Conservation (phyloP, 352 stramenopile genomes). For the Phytophthora cactorum region DNA sequence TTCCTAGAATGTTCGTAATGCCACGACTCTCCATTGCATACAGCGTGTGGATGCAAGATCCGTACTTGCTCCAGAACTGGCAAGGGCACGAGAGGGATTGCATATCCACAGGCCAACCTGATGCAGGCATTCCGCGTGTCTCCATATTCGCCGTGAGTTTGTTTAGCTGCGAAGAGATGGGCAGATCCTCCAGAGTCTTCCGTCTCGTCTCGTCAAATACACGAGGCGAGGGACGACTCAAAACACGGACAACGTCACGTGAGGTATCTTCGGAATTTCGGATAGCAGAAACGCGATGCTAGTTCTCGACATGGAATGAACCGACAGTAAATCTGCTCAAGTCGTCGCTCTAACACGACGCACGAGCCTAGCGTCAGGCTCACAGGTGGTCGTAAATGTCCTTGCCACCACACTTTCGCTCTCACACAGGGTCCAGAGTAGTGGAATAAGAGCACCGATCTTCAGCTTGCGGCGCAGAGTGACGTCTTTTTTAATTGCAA, state of each 20-base stretch:
- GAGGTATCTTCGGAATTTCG: background rate
- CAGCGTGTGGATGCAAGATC: background rate
- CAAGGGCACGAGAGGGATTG: background rate
- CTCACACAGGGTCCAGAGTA: background rate
- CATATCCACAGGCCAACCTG: background rate
- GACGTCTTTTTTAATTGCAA: slow-evolving; percentile 26
- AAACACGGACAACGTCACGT: background rate
- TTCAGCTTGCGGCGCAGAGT: slow-evolving; percentile 11
- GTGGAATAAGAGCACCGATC: slow-evolving; percentile 2
- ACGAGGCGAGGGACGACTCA: background rate
- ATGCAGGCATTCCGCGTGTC: background rate
- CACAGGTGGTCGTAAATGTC: background rate
- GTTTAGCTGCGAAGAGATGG: background rate
- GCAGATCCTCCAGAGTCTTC: background rate
- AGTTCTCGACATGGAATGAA: background rate
- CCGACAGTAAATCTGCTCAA: background rate
- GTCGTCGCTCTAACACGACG: background rate
- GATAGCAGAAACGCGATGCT: slow-evolving; percentile 11
- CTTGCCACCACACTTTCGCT: background rate
- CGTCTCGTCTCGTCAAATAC: background rate
- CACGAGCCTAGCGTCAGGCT: background rate
- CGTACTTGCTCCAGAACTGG: slow-evolving; percentile 4
- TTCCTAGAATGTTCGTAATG: background rate
- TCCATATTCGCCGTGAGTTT: background rate
- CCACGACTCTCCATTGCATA: slow-evolving; percentile 1